phyloP scores from a whole-genome alignment of 495 filamentous ascomycete genomes.

The Tetracladium setigerum region DNA sequence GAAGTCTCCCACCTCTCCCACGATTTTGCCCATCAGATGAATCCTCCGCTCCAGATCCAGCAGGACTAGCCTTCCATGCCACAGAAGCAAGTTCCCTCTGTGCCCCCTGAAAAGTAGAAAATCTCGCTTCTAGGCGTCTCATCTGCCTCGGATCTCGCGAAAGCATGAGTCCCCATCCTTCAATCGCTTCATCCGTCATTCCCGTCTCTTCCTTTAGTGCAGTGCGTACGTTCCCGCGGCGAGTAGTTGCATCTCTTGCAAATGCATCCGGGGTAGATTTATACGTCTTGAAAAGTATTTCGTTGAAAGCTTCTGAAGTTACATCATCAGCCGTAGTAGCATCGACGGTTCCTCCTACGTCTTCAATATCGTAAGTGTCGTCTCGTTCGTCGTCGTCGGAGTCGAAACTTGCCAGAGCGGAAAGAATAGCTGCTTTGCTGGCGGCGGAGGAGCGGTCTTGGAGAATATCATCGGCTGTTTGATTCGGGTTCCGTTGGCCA shows the following conservation, averaged over 20 bases:
- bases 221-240: conserved; percentile 51
- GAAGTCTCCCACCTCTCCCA: conserved; percentile 40
- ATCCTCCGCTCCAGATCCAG: conserved; percentile 38
- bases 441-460: conserved; percentile 43
- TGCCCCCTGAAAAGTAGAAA: conserved; percentile 48
- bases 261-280: conserved; percentile 56
- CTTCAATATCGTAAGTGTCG: conserved; percentile 89
- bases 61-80: conserved; percentile 45
- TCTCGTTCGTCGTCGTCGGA: conserved; percentile 94
- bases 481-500: conserved; percentile 57
- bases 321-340: conserved; percentile 31
- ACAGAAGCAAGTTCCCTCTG: conserved; percentile 57
- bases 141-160: conserved; percentile 57
- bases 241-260: conserved; percentile 56
- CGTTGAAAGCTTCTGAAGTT: conserved; percentile 30
- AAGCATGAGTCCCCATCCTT: conserved; percentile 90
- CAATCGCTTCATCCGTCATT: conserved; percentile 90
- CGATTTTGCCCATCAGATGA: conserved; percentile 28
- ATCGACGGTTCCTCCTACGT: conserved; percentile 77
- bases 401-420: conserved; percentile 87
- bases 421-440: conserved; percentile 82
- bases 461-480: conserved; percentile 55
- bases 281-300: conserved; percentile 61
- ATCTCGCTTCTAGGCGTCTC: conserved; percentile 57
- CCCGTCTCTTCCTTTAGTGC: conserved; percentile 69